Evolutionary conservation across 345 rosid genomes (phyloP), one percentile per base, ranked within the genome.

Genomic region (Salix dunnii): DNA sequence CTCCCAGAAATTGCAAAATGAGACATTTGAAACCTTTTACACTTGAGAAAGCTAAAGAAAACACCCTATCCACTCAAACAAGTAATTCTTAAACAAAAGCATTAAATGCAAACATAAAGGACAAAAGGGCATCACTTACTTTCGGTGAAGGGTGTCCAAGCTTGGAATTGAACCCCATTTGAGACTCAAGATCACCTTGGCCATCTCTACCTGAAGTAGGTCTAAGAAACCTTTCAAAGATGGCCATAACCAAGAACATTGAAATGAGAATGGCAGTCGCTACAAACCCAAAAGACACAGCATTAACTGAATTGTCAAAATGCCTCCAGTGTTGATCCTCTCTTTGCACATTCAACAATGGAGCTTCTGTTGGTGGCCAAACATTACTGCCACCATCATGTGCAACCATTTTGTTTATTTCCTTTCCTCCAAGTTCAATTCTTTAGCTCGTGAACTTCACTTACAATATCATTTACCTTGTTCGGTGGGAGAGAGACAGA

Each of bases 211-310:
- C 51, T 43, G 83, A 23, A 5, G 83, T 83, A 38, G 87, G 84
- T 66, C 91, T 74, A 55, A 84, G 81, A 76, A 91, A 91, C 80
- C 92, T 90, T 83, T 94, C 98, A 63, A 94, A 92, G 23, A 94
- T 84, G 71, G 96, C 98, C 84, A 92, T 84, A 73, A 89, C 86
- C 43, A 94, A 90, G 86, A 94, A 94, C 91, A 92, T 89, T 61
- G 90, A 88, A 62, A 92, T 87, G 81, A 92, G 92, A 81, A 91
- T 87, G 76, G 93, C 96, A 16, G 97, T 93, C 17, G 95, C 97
- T 28, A 90, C 92, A 78, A 93, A 89, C 43, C 97, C 92, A 74
- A 93, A 92, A 12, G 98, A 90, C 71, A 94, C 92, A 14, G 98
- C 97, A 81, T 90, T 90, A 33, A 94, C 92, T 17, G 98, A 87